Base-by-base conservation (phyloP, 2,329 filamentous ascomycete species). In the Fusarium buxicola region DNA sequence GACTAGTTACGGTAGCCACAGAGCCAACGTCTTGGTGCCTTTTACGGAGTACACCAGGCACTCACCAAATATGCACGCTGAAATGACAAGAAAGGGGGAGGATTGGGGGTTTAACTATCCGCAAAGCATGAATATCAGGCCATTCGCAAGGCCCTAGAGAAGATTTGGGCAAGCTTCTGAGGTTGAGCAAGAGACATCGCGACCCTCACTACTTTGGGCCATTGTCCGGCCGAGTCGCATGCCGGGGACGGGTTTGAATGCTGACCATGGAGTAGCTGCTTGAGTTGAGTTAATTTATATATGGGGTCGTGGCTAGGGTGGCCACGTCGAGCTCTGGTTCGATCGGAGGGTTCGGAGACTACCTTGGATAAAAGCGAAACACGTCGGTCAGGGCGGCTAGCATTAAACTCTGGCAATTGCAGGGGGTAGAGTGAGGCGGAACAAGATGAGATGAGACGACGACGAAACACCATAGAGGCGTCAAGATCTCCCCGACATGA, bases 361-460 rank as follows among this genome's bases (percentile, higher is more conserved):
- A 35, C n/a, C n/a, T n/a, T n/a, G n/a, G 32, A 15, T 15, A 15
- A 34, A n/a, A 15, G 16, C 13, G 18, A 49, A 38, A 32, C 9
- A 32, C 9, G 47, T 41, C 47, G 47, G 47, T 11, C 27, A 40
- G 16, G 36, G 47, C 47, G 47, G 46, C 46, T 40, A 51, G 15
- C 10, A 44, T 35, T 34, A 27, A 27, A 21, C 10, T 40, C 32
- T 24, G 24, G 21, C 21, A 21, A 21, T 6, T 21, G 21, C 21
- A 21, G 21, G 6, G 21, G 21, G 4, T 21, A 6, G 21, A 21
- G 6, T 21, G 21, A 21, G 21, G 21, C 21, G 21, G 4, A 21
- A 21, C 11, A 24, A 12, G 13, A 28, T 27, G 39, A 18, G 39
- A 45, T 34, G 39, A 50, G 21, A 36, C 25, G 25, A 43, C 15